Evolutionary conservation across 495 filamentous ascomycete genomes (phyloP).

Genomic region (Poronia punctata): DNA sequence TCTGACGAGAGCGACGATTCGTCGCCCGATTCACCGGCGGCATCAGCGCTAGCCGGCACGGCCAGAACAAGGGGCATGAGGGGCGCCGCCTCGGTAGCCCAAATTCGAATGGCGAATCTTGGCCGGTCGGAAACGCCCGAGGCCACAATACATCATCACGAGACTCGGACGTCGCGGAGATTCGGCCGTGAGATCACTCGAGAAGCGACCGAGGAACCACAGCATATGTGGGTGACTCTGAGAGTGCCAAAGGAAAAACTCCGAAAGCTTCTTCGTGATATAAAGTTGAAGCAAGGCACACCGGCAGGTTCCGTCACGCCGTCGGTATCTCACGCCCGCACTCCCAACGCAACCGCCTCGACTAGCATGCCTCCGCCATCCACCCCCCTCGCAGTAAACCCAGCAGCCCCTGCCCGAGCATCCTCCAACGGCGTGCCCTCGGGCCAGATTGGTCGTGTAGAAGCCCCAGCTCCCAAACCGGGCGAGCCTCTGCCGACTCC

Average conservation of each 20-base stretch:
- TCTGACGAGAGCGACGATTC: constrained; percentile 86
- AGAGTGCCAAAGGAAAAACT: constrained; percentile 59
- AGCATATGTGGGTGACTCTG: constrained; percentile 63
- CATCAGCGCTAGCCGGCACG: constrained; percentile 66
- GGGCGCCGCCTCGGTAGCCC: constrained; percentile 75
- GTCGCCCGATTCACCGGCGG: constrained; percentile 76
- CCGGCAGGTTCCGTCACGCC: constrained; percentile 37
- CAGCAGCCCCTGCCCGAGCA: constrained; percentile 26
- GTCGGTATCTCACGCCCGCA: constrained; percentile 45
- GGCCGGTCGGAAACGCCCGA: constrained; percentile 90
- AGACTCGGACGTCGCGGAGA: constrained; percentile 59
- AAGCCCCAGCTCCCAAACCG: constrained; percentile 52
- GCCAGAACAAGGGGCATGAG: constrained; percentile 82
- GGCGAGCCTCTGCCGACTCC: constrained; percentile 44
- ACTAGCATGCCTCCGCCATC: constrained; percentile 56
- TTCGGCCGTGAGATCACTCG: constrained; percentile 48
- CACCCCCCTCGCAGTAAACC: constrained; percentile 32
- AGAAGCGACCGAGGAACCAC: constrained; percentile 66
- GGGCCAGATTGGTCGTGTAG: constrained; percentile 56
- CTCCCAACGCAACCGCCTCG: constrained; percentile 44
- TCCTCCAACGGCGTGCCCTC: constrained; percentile 29
- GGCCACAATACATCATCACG: constrained; percentile 58
- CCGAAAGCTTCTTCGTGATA: constrained; percentile 48
- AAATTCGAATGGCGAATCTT: constrained; percentile 64
- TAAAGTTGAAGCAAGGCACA: constrained; percentile 31